Conservation (phyloP, 176 grass and related monocot genomes). For the Dactylis glomerata region DNA sequence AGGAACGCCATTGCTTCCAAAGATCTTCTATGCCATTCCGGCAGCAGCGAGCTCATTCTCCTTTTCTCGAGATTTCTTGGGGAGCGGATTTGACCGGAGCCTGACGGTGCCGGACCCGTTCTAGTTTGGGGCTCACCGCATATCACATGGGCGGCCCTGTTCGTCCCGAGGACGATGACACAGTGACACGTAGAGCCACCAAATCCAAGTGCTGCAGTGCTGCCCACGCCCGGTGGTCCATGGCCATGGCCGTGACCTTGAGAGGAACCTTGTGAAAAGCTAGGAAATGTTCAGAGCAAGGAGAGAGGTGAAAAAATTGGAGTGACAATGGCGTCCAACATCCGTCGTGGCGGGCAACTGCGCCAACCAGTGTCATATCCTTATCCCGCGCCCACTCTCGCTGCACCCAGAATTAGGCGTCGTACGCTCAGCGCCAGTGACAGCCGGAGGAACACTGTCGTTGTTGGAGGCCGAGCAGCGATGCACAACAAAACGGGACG, state of each 20-base stretch:
- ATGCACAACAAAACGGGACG: neutral
- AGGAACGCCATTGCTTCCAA: neutral
- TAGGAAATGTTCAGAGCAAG: neutral
- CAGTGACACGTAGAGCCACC: neutral
- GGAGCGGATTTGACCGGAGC: conserved; percentile 8
- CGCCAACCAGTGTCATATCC: conserved; percentile 26
- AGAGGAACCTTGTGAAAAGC: no score
- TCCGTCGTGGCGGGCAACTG: conserved; percentile 27
- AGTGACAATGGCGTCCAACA: conserved; percentile 4
- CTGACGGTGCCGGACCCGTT: neutral
- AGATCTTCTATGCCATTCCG: conserved; percentile 8
- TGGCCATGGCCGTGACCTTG: neutral
- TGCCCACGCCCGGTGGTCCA: neutral
- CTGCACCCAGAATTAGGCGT: conserved; percentile 15
- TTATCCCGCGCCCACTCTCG: neutral
- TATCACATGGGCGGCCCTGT: conserved; percentile 1
- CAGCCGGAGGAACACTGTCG: conserved; percentile 3
- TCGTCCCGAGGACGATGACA: conserved; percentile 24
- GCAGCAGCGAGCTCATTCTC: neutral
- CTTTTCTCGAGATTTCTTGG: neutral
- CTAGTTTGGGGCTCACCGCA: neutral
- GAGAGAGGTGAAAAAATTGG: neutral
- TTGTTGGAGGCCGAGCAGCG: conserved; percentile 20
- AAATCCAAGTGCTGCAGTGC: neutral
- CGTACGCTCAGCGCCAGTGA: neutral